Percentiles rank a stretch among this genome's conserved stretches.
Evolutionary conservation across 2,329 filamentous ascomycete species (phyloP).

Genomic region (Hawksworthiomyces lignivorus): DNA sequence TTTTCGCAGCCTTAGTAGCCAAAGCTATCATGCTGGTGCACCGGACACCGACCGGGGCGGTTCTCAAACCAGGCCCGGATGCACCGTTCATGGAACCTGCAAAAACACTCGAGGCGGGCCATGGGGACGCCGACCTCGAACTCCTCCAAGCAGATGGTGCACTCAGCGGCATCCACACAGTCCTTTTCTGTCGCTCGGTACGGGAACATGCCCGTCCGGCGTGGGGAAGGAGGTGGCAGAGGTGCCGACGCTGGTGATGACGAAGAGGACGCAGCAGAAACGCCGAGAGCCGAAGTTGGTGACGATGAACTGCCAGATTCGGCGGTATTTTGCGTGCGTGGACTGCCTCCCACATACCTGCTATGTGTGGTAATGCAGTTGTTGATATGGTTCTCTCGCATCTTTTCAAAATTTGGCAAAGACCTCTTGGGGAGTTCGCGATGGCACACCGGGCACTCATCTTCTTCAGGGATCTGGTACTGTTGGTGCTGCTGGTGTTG

Average conservation of each 20-base stretch:
- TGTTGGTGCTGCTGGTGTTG: neutral
- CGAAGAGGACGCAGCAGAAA: neutral
- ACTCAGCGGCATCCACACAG: constrained; percentile 59
- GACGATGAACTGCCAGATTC: neutral
- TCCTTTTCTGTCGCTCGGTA: constrained; percentile 61
- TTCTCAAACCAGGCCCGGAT: constrained; percentile 56
- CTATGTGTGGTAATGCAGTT: constrained; percentile 50
- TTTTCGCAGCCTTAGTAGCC: constrained; percentile 42
- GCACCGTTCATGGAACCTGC: constrained; percentile 54
- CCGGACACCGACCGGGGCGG: constrained; percentile 56
- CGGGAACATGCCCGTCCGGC: constrained; percentile 54
- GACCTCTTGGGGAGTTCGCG: constrained; percentile 55
- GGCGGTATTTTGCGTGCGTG: neutral
- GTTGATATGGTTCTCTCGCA: constrained; percentile 52
- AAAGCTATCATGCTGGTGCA: constrained; percentile 57
- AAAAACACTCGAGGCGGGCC: constrained; percentile 60
- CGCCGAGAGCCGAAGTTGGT: constrained; percentile 14
- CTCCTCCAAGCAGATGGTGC: constrained; percentile 61
- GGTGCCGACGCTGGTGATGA: neutral
- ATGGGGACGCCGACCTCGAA: constrained; percentile 54
- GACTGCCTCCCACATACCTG: constrained; percentile 30
- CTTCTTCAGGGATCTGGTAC: constrained; percentile 54
- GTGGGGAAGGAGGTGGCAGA: constrained; percentile 25
- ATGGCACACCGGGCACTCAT: constrained; percentile 73
- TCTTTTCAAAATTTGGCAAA: constrained; percentile 44